A percentile compares a stretch with the other conserved stretches of the same genome.
These are phyloP conservation scores for Starmera dryadoides DNA, from an alignment of 805 yeast genomes.

Conservation along the genomic window DNA sequence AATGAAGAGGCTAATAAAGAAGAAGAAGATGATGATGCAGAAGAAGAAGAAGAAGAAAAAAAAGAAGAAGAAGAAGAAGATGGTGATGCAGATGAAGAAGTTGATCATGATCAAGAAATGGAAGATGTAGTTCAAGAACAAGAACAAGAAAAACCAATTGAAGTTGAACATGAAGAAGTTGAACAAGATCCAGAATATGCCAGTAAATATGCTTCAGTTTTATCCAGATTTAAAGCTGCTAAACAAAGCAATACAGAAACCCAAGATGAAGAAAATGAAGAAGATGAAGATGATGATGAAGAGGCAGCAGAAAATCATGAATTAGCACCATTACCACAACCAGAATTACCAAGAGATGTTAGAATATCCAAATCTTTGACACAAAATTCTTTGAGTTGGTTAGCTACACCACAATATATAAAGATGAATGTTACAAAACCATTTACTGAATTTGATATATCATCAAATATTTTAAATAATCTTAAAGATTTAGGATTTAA, in stretches of 20 bases:
- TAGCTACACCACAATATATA: constrained; percentile 54
- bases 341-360: constrained; percentile 52
- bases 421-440: constrained; percentile 38
- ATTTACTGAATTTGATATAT: constrained; percentile 41
- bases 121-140: constrained; percentile 5
- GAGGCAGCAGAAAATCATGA: constrained; percentile 27
- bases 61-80: constrained; percentile 2
- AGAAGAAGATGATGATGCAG: constrained; percentile 1
- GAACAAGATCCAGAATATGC: constrained; percentile 10
- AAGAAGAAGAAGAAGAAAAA: constrained; percentile 4
- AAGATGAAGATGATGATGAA: constrained; percentile 15
- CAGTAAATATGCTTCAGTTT: neutral
- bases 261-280: constrained; percentile 6
- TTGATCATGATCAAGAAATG: constrained; percentile 6
- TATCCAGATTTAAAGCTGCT: neutral
- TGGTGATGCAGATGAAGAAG: constrained; percentile 2
- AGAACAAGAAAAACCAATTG: constrained; percentile 12
- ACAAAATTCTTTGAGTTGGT: constrained; percentile 52
- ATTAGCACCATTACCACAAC: constrained; percentile 81
- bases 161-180: constrained; percentile 18
- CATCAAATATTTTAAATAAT: constrained; percentile 36
- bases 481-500: constrained; percentile 37
- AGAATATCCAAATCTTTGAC: constrained; percentile 26
- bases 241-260: neutral
- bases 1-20: constrained; percentile 2